A percentile compares a stretch with the other conserved stretches of the same genome.
Evolutionary conservation across 2,329 filamentous ascomycete genomes (phyloP).

Genomic region (Phialophora macrospora): DNA sequence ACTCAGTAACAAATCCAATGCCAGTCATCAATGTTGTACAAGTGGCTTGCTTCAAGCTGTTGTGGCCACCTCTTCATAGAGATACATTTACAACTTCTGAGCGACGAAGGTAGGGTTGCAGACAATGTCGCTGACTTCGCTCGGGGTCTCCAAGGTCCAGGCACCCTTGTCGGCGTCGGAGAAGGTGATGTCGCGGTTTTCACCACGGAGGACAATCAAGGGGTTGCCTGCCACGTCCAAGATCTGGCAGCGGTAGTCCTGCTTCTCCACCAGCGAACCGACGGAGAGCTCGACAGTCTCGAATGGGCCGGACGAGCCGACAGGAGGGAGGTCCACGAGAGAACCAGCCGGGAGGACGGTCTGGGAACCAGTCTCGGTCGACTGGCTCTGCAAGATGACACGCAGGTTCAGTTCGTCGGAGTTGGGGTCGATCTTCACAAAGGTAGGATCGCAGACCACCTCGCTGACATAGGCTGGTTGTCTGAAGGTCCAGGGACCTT

Average conservation of each 20-base stretch:
- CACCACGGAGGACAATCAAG: conserved; percentile 29
- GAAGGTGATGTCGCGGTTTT: conserved; percentile 35
- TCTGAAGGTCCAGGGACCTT: conserved; percentile 34
- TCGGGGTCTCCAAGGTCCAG: conserved; percentile 42
- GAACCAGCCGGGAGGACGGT: conserved; percentile 36
- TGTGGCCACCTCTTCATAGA: not conserved
- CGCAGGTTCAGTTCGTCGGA: conserved; percentile 23
- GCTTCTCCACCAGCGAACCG: conserved; percentile 28
- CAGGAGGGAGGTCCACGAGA: conserved; percentile 31
- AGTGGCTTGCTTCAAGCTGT: not conserved
- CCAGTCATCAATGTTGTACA: not conserved
- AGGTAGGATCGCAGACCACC: conserved; percentile 34
- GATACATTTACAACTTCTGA: conserved; percentile 19
- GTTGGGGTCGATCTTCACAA: conserved; percentile 29
- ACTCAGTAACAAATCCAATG: conserved; percentile 20
- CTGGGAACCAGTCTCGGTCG: conserved; percentile 32
- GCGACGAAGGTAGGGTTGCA: conserved; percentile 31
- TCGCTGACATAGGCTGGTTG: conserved; percentile 29
- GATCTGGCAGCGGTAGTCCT: conserved; percentile 35
- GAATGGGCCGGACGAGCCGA: conserved; percentile 28
- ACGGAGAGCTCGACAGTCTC: conserved; percentile 34
- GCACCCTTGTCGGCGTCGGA: conserved; percentile 32
- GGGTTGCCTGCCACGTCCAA: conserved; percentile 28
- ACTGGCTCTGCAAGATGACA: conserved; percentile 27
- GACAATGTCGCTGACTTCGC: conserved; percentile 46